Percentiles rank a stretch among this genome's conserved stretches.
These are phyloP conservation scores for Ottelia alismoides DNA, from an alignment of 106 monocot genomes.

Conservation along the genomic window DNA sequence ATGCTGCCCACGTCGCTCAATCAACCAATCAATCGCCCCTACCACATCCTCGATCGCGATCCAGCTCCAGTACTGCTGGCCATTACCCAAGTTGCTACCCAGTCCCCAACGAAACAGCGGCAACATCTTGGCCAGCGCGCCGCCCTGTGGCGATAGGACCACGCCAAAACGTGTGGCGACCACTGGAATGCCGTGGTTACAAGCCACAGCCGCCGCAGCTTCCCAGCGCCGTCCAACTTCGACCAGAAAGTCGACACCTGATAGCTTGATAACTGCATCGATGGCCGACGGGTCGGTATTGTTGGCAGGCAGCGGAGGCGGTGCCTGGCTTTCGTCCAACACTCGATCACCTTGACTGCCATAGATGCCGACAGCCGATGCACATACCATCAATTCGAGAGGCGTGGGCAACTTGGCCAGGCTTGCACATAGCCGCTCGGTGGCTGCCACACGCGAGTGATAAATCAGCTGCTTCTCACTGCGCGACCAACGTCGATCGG, in stretches of 20 bases:
- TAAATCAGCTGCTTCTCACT: background rate
- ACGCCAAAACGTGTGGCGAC: background rate
- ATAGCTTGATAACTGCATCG: too few species aligned
- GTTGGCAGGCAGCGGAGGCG: too few species aligned
- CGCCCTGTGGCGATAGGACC: background rate
- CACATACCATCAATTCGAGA: background rate
- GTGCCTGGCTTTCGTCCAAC: too few species aligned
- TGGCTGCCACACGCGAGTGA: background rate
- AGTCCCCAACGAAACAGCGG: background rate
- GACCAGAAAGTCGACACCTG: background rate
- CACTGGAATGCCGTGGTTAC: background rate
- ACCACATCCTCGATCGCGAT: background rate
- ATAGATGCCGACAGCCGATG: background rate
- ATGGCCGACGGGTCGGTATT: background rate
- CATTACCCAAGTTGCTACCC: background rate
- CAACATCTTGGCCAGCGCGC: background rate
- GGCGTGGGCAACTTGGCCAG: background rate
- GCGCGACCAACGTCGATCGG: background rate
- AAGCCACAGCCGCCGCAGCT: background rate
- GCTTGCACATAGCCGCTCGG: background rate
- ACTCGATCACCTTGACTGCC: background rate
- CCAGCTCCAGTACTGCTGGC: background rate
- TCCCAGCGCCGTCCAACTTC: background rate
- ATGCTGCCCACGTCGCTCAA: background rate
- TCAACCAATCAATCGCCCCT: background rate